Evolutionary conservation across 176 grass and related monocot genomes (phyloP), one percentile per base, ranked within the genome.

Genomic region (Pontederia paniculata): DNA sequence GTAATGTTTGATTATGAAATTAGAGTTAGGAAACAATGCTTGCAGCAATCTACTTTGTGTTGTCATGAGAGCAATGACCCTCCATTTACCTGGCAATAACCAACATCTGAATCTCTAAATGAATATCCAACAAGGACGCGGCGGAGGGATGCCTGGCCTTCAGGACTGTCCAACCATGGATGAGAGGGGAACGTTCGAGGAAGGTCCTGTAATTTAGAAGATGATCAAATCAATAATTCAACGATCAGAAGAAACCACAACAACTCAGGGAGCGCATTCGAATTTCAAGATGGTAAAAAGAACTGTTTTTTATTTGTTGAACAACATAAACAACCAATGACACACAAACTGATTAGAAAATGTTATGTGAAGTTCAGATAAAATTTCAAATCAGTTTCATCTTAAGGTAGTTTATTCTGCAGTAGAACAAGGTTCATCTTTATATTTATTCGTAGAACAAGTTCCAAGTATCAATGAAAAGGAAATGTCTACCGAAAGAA

Each of bases 41-140:
- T 12, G n/a, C 42, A 62, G 45, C 9, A 46, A 41, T 21, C 16
- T 45, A 4, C 8, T 61, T 61, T 20, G 8, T 21, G 9, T n/a
- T 60, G 42, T 44, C 25, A 20, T 4, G n/a, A 2, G 42, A 62
- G 45, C 4, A 62, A 12, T 12, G 10, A 12, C 12, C 8, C 9
- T 43, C 0, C 10, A 66, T 37, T 53, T 53, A 98, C 93, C 83
- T 98, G 93, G 66, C 86, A 98, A 75, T 98, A 98, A 74, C 93
- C 93, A 69, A 98, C 93, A 88, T 98, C 83, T 55, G 86, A 91
- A 78, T 98, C 93, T 62, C 93, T 77, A 54, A 98, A 98, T 10
- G 93, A 98, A 66, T 98, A 98, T 9, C 74, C 93, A 21, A 82
- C 86, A 76, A 98, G 93, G 54, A 98, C 93, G 21, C 86, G 72